Percentiles rank a stretch among this genome's conserved stretches.
Conservation (phyloP, 306 rosid genomes). For the Casuarina equisetifolia region DNA sequence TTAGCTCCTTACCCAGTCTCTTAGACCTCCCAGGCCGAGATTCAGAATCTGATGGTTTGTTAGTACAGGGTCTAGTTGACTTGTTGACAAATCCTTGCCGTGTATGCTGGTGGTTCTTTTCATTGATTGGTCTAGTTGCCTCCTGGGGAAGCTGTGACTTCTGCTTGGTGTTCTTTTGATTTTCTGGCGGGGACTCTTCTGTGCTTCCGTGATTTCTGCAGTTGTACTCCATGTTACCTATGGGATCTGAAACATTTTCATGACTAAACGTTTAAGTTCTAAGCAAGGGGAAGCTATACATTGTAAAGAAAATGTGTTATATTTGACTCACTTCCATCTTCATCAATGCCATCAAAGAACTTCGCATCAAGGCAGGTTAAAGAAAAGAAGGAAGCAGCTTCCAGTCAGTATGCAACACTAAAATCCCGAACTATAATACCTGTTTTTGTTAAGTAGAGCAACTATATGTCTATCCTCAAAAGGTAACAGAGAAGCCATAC, state of each 20-base stretch:
- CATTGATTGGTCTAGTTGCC: conserved; percentile 24
- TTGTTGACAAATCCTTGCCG: conserved; percentile 29
- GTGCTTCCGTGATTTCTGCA: conserved; percentile 28
- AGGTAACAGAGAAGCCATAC: conserved; percentile 25
- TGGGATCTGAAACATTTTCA: conserved; percentile 51
- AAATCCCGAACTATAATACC: neutral
- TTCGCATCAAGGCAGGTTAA: conserved; percentile 26
- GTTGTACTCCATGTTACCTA: conserved; percentile 20
- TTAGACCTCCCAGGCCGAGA: neutral
- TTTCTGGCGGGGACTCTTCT: conserved; percentile 24
- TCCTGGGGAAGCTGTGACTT: conserved; percentile 21
- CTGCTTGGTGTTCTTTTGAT: conserved; percentile 22
- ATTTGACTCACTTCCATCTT: conserved; percentile 63
- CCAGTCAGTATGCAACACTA: conserved; percentile 23
- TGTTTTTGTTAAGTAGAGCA: neutral
- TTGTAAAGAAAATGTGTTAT: conserved; percentile 18
- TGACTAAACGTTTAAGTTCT: conserved; percentile 17
- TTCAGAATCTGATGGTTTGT: conserved; percentile 22
- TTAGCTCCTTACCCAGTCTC: no score
- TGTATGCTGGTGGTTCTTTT: conserved; percentile 19
- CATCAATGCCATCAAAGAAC: conserved; percentile 71
- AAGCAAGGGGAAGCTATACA: conserved; percentile 6
- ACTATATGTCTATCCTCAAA: neutral
- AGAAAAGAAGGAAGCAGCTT: conserved; percentile 7
- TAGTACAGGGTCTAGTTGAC: neutral